Percentiles rank a stretch among this genome's conserved stretches.
Conservation (phyloP, 805 yeast species). For the Lipomyces yamadae region DNA sequence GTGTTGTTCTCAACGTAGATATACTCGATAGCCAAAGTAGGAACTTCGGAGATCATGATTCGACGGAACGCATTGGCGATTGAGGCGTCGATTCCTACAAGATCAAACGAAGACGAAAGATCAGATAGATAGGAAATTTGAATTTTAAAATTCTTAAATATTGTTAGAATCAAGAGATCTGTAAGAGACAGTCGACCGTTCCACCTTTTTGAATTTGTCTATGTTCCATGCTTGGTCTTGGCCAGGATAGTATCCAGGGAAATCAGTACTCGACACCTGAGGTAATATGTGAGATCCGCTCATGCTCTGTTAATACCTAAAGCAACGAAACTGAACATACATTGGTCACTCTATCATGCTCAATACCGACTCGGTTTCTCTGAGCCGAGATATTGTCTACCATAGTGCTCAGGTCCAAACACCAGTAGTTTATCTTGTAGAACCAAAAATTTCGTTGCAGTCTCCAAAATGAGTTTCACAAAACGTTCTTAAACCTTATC, state of each 20-base stretch:
- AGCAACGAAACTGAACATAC: constrained; percentile 41
- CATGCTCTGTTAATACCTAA: not conserved
- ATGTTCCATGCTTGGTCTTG: constrained; percentile 81
- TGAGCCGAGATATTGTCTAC: constrained; percentile 19
- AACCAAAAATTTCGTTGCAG: not conserved
- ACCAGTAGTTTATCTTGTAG: not conserved
- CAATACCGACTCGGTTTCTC: constrained; percentile 75
- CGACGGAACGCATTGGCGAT: constrained; percentile 96
- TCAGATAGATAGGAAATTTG: constrained; percentile 66
- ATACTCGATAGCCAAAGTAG: constrained; percentile 92
- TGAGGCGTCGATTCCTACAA: constrained; percentile 85
- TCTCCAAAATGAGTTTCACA: not conserved
- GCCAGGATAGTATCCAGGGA: constrained; percentile 78
- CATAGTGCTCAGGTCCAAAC: not conserved
- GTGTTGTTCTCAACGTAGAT: constrained; percentile 92
- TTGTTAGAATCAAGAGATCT: not conserved
- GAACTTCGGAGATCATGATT: constrained; percentile 95
- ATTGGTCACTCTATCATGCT: constrained; percentile 88
- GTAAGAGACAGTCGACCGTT: not conserved
- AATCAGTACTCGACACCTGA: constrained; percentile 76
- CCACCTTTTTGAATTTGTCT: constrained; percentile 67
- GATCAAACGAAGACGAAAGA: constrained; percentile 76
- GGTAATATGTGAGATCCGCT: constrained; percentile 1
- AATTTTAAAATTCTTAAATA: constrained; percentile 58
- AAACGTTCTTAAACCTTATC: not conserved